These are phyloP conservation scores for Phytopythium kandeliae DNA, from an alignment of 352 stramenopile species.

Conservation along the genomic window DNA sequence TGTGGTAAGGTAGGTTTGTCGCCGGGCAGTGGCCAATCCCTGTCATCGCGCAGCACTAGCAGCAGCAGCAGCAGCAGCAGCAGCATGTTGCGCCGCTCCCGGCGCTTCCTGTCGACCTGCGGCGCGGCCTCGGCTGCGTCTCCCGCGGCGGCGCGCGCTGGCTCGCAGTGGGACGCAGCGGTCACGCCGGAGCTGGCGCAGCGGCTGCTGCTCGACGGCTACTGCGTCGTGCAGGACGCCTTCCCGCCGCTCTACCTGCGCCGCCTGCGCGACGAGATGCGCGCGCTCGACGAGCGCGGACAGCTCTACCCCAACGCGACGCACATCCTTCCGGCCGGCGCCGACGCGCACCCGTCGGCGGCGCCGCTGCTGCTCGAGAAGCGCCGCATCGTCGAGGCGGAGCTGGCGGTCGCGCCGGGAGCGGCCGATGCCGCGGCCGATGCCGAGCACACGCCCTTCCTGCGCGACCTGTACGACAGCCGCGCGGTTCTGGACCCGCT, in stretches of 20 bases:
- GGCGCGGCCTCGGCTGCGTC: too few species aligned
- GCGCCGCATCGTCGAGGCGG: constrained; percentile 74
- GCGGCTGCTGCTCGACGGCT: constrained; percentile 42
- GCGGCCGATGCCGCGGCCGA: constrained; percentile 15
- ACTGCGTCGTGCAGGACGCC: constrained; percentile 38
- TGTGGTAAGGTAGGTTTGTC: too few species aligned
- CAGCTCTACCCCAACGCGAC: constrained; percentile 78
- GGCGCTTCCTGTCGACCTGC: not conserved
- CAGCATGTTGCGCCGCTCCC: not conserved
- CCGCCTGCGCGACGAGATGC: constrained; percentile 50
- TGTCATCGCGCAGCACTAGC: too few species aligned
- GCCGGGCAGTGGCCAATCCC: too few species aligned
- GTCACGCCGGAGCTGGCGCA: constrained; percentile 21
- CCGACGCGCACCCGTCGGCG: constrained; percentile 7
- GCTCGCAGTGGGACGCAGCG: constrained; percentile 21
- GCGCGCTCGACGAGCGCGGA: constrained; percentile 19
- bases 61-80: too few species aligned
- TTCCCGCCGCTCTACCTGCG: constrained; percentile 41
- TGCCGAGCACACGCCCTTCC: constrained; percentile 30
- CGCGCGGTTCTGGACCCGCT: constrained; percentile 45
- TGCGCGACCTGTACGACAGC: constrained; percentile 57
- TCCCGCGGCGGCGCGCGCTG: not conserved
- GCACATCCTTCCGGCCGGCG: constrained; percentile 41
- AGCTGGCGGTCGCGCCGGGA: constrained; percentile 46
- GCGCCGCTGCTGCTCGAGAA: constrained; percentile 64